These are phyloP conservation scores for Xylaria flabelliformis DNA, from an alignment of 495 filamentous ascomycete species.

Conservation along the genomic window DNA sequence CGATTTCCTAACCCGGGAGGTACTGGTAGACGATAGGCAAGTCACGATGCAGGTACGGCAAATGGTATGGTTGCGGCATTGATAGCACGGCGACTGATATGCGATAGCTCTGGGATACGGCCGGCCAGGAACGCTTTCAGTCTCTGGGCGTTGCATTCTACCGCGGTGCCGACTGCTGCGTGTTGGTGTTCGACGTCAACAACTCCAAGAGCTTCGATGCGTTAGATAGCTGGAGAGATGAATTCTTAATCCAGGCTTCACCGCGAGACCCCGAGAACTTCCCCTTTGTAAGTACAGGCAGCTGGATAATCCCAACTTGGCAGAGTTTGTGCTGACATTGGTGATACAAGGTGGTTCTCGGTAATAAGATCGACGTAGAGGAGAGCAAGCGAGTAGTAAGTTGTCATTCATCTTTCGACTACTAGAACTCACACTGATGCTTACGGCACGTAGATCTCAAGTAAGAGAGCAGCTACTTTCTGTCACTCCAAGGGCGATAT, in stretches of 20 bases:
- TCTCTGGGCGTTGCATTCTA: constrained; percentile 98
- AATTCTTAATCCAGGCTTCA: constrained; percentile 97
- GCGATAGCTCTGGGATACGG: constrained; percentile 93
- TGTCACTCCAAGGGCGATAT: constrained; percentile 97
- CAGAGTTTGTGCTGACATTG: constrained; percentile 6
- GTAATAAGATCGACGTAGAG: constrained; percentile 99
- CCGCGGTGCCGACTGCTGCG: constrained; percentile 97
- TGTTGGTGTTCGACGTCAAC: constrained; percentile 98
- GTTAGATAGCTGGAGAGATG: constrained; percentile 96
- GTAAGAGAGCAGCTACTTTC: constrained; percentile 94
- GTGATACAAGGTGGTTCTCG: constrained; percentile 76
- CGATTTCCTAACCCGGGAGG: constrained; percentile 98
- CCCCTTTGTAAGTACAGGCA: constrained; percentile 75
- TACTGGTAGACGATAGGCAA: constrained; percentile 93
- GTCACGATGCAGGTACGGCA: constrained; percentile 94
- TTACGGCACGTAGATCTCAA: constrained; percentile 69
- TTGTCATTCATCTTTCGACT: constrained; percentile 15
- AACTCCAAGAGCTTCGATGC: constrained; percentile 99
- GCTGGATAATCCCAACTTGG: not conserved
- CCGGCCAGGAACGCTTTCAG: constrained; percentile 97
- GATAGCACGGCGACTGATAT: constrained; percentile 31
- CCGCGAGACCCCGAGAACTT: constrained; percentile 97
- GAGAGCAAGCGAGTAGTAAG: constrained; percentile 91
- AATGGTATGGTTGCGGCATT: constrained; percentile 24
- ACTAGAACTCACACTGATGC: not conserved